Evolutionary conservation across 1,284 basidiomycete species (phyloP).

Genomic region (Cystobasidium slooffiae): DNA sequence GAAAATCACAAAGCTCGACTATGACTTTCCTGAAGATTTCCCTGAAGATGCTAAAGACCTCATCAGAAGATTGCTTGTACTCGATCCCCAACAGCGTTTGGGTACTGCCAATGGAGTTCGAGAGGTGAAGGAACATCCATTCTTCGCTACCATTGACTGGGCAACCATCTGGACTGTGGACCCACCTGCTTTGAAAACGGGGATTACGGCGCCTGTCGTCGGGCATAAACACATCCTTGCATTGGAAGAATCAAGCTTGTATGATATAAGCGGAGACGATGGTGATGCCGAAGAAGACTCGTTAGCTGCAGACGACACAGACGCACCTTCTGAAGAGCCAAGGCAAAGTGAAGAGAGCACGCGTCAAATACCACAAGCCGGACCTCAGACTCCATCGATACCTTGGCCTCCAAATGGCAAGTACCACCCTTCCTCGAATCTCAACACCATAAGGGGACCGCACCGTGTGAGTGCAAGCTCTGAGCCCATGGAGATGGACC

Average conservation of each 20-base stretch:
- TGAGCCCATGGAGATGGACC: neutral
- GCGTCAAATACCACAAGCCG: neutral
- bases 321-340: neutral
- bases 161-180: constrained; percentile 69
- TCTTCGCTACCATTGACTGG: constrained; percentile 75
- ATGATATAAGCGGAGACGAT: constrained; percentile 38
- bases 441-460: neutral
- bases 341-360: neutral
- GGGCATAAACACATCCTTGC: constrained; percentile 27
- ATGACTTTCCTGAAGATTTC: constrained; percentile 60
- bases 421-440: constrained; percentile 1
- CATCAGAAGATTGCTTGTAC: constrained; percentile 60
- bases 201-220: constrained; percentile 49
- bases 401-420: constrained; percentile 10
- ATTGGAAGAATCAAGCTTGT: constrained; percentile 26
- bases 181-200: constrained; percentile 58
- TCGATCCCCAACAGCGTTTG: constrained; percentile 71
- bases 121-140: constrained; percentile 73
- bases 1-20: constrained; percentile 62
- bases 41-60: constrained; percentile 60
- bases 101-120: constrained; percentile 66
- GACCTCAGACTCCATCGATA: neutral
- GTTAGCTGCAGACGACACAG: constrained; percentile 25
- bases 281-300: constrained; percentile 31
- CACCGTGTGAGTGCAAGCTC: constrained; percentile 15